Conservation (phyloP, 2,329 filamentous ascomycete species). For the Aspergillus pseudotamarii region DNA sequence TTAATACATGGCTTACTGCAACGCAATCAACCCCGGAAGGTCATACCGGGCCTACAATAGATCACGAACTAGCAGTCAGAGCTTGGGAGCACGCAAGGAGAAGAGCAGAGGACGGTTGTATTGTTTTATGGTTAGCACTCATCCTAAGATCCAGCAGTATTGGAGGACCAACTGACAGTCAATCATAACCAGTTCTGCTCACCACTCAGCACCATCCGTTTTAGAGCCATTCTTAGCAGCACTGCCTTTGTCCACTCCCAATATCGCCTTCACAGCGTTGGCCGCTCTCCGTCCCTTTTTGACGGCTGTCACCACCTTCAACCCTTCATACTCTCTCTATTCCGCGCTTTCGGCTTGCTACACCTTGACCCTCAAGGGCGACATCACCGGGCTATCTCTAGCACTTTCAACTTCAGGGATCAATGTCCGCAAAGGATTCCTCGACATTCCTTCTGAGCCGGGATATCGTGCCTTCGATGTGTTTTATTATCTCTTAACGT, state of each 20-base stretch:
- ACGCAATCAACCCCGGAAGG: slow-evolving; percentile 70
- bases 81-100: slow-evolving; percentile 97
- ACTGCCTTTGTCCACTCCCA: slow-evolving; percentile 77
- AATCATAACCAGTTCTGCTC: slow-evolving; percentile 68
- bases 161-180: slow-evolving; percentile 21
- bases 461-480: slow-evolving; percentile 95
- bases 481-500: slow-evolving; percentile 94
- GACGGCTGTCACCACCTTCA: slow-evolving; percentile 82
- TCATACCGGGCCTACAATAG: slow-evolving; percentile 74
- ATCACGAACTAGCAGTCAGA: slow-evolving; percentile 73
- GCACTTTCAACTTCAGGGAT: slow-evolving; percentile 85
- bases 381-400: slow-evolving; percentile 72
- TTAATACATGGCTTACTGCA: slow-evolving; percentile 93
- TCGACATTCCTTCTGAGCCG: slow-evolving; percentile 75
- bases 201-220: slow-evolving; percentile 83
- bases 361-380: slow-evolving; percentile 78
- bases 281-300: slow-evolving; percentile 84
- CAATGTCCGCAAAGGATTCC: slow-evolving; percentile 76
- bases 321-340: slow-evolving; percentile 80
- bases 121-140: slow-evolving; percentile 75
- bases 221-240: slow-evolving; percentile 78
- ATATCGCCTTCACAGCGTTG: slow-evolving; percentile 74
- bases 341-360: slow-evolving; percentile 79
- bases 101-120: slow-evolving; percentile 91
- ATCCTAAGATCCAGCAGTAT: background rate